Base-by-base conservation (phyloP, 2,329 filamentous ascomycete species). In the Chrysosphaeria jannelii region DNA sequence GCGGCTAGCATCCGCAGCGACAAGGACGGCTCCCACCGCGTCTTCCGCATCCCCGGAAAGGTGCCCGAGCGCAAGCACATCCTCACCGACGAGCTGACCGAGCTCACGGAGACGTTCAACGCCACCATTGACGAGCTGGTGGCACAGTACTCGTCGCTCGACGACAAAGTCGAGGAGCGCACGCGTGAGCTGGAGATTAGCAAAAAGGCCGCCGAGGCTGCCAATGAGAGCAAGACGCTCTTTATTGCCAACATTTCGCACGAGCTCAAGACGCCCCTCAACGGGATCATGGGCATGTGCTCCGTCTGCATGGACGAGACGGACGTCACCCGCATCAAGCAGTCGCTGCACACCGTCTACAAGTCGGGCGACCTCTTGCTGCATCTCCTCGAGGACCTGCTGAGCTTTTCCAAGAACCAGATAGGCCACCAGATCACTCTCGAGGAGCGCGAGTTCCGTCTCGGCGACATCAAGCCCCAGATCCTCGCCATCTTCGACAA, bases 371-470 rank as follows among this genome's bases (percentile, higher is more conserved):
- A 91, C 39, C 44, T 90, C 5, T 46, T 91, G 6, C 50, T 89
- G 3, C 78, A 90, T 36, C 55, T 91, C 2, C 50, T 91, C 6
- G 85, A 85, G 19, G 79, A 91, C 46, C 51, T 91, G 4, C 47
- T 91, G 19, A 89, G 74, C 17, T 91, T 91, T 44, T 85, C 74
- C 38, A 90, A 89, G 44, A 90, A 91, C 36, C 76, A 90, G 41
- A 78, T 89, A 23, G 78, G 76, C 3, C 72, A 88, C 34, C 65
- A 79, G 30, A 48, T 90, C 20, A 67, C 51, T 19, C 49, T 90
- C 1, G 76, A 90, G 34, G 69, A 88, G 39, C 72, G 62, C 29
- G 78, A 89, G 34, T 91, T 91, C 35, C 54, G 68, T 6, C 39
- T 91, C 14, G 64, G 65, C n/a, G 78, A 91, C 31, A 63, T 90